A percentile compares a stretch with the other conserved stretches of the same genome.
phyloP scores from a whole-genome alignment of 768 basidiomycete species.

The Tylopilus vinaceipallidus region DNA sequence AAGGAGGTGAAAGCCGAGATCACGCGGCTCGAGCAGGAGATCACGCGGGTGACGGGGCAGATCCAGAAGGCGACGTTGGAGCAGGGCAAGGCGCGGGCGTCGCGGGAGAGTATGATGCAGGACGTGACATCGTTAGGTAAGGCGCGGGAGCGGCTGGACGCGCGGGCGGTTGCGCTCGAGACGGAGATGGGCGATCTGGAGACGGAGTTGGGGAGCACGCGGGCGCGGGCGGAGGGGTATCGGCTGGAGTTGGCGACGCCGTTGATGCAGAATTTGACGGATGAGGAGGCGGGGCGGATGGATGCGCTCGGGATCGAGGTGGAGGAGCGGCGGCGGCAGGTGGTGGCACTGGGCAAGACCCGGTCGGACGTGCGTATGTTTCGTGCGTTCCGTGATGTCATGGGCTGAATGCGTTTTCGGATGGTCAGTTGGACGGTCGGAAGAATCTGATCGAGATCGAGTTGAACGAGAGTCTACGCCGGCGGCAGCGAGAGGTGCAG shows the following conservation, averaged over 20 bases:
- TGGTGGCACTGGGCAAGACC: conserved; percentile 64
- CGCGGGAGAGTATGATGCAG: conserved; percentile 62
- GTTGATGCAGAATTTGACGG: conserved; percentile 70
- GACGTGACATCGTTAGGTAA: conserved; percentile 57
- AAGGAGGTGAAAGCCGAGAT: conserved; percentile 76
- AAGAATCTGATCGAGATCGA: conserved; percentile 90
- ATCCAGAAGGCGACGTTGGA: conserved; percentile 70
- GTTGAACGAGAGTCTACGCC: conserved; percentile 81
- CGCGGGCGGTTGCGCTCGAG: conserved; percentile 63
- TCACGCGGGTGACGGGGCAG: conserved; percentile 70
- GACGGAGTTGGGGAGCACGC: conserved; percentile 62
- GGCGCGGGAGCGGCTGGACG: conserved; percentile 70
- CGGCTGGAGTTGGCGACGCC: conserved; percentile 69
- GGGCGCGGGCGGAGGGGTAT: conserved; percentile 62
- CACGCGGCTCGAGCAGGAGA: conserved; percentile 76
- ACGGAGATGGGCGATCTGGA: conserved; percentile 67
- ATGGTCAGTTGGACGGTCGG: conserved; percentile 50
- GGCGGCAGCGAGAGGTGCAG: conserved; percentile 76
- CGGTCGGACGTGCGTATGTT: conserved; percentile 58
- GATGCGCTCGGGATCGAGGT: conserved; percentile 70
- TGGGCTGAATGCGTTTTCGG: not conserved
- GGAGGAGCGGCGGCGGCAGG: conserved; percentile 67
- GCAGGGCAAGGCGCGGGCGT: conserved; percentile 66
- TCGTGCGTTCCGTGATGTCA: not conserved
- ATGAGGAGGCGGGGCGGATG: conserved; percentile 67